Evolutionary conservation across 164 flowering plant species (phyloP), one percentile per base, ranked within the genome.

Genomic region (Magnolia changhungtana): DNA sequence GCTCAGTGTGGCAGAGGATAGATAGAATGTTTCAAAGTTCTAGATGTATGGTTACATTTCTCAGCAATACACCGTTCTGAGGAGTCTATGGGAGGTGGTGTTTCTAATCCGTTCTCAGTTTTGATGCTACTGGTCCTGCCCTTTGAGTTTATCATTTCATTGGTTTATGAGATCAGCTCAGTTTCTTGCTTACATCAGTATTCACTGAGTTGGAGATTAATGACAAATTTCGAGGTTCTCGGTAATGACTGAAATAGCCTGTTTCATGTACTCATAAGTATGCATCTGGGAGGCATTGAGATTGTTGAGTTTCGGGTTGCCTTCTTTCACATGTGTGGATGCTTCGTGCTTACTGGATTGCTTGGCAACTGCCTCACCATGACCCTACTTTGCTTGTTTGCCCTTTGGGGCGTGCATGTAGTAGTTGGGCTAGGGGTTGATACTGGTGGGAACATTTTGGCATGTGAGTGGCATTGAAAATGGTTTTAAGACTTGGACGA

Each of bases 11-110:
- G 99, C 88, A 91, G 77, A 82, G 76, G 81, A 74, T 96, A 59
- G 98, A 96, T 72, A 89, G 83, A 72, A 83, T 90, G 82, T 94
- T 96, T 81, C 99, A 96, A 73, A 87, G 88, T 78, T 65, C 92
- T 23, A 83, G 98, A 85, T 92, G 99, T 84, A 87, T 94, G 97
- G 85, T 96, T 29, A 82, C 92, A 24, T 96, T 94, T 82, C 91
- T 96, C 59, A 92, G 97, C 85, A 90, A 92, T 75, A 88, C 98
- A 68, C 96, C 91, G 75, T 89, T 94, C 45, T 84, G 50, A 78
- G 67, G 6, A 27, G 49, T 72, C n/a, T 8, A 61, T 50, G 8
- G 49, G 72, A 49, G 59, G 52, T 49, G n/a, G 19, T 8, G 45
- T 10, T 69, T 70, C 13, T n/a, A 7, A 45, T 45, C 49, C 13